Evolutionary conservation across 805 yeast genomes (phyloP).

Genomic region (Kregervanrija delftensis): DNA sequence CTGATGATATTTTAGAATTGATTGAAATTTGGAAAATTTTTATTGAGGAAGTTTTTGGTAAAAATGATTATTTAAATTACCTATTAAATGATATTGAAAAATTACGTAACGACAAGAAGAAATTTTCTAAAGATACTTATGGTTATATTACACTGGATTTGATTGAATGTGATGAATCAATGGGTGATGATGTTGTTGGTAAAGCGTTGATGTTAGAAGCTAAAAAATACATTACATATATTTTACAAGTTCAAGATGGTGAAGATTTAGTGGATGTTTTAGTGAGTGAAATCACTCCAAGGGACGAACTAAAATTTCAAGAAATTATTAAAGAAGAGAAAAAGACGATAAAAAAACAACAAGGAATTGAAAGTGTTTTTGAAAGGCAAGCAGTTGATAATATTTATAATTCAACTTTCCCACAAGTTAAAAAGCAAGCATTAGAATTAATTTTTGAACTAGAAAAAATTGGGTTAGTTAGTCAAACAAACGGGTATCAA

Average conservation of each 20-base stretch:
- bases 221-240: constrained; percentile 74
- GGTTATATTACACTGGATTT: constrained; percentile 8
- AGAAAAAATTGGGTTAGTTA: constrained; percentile 58
- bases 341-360: constrained; percentile 17
- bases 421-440: constrained; percentile 70
- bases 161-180: constrained; percentile 3
- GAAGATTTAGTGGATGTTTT: constrained; percentile 48
- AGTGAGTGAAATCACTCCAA: constrained; percentile 56
- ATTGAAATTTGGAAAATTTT: constrained; percentile 36
- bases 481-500: constrained; percentile 70
- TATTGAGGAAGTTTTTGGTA: constrained; percentile 25
- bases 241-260: constrained; percentile 78
- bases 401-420: constrained; percentile 41
- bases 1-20: constrained; percentile 38
- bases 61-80: constrained; percentile 4
- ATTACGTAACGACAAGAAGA: constrained; percentile 34
- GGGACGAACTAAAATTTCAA: constrained; percentile 62
- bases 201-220: constrained; percentile 59
- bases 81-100: constrained; percentile 4
- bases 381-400: constrained; percentile 37
- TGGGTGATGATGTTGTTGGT: constrained; percentile 3
- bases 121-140: constrained; percentile 19
- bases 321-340: constrained; percentile 46
- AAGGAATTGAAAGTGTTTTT: constrained; percentile 12
- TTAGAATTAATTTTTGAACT: constrained; percentile 70